These are phyloP conservation scores for Guadua angustifolia DNA, from an alignment of 176 grass and related monocot species.

Conservation along the genomic window DNA sequence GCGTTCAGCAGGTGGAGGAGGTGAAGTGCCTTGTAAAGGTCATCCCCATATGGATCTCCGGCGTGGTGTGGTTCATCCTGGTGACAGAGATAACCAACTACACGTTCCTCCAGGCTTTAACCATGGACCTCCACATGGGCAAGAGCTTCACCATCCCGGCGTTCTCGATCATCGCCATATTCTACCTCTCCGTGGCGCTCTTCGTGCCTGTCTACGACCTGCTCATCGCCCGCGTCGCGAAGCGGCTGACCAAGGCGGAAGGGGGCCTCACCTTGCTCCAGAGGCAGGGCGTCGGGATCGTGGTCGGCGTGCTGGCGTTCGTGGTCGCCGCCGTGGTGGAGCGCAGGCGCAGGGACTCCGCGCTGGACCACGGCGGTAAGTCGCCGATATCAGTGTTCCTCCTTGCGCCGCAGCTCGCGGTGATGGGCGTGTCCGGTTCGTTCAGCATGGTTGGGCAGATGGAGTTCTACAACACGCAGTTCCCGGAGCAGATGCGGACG, in stretches of 20 bases:
- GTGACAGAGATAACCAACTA: slow-evolving; percentile 29
- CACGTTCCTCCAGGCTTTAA: slow-evolving; percentile 16
- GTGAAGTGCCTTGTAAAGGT: slow-evolving; percentile 43
- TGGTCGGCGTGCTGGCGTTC: slow-evolving; percentile 1
- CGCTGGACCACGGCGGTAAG: slow-evolving; percentile 29
- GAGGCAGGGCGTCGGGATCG: slow-evolving; percentile 37
- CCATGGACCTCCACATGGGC: slow-evolving; percentile 59
- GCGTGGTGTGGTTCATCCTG: slow-evolving; percentile 43
- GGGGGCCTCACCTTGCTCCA: slow-evolving; percentile 45
- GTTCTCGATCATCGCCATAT: slow-evolving; percentile 29
- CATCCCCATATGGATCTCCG: slow-evolving; percentile 55
- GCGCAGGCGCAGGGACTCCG: slow-evolving; percentile 20
- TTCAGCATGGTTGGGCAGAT: slow-evolving; percentile 53
- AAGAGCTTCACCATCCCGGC: slow-evolving; percentile 46
- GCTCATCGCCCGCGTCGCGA: slow-evolving; percentile 11
- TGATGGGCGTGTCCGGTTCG: slow-evolving; percentile 46
- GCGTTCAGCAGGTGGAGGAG: slow-evolving; percentile 67
- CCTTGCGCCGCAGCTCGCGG: slow-evolving; percentile 58
- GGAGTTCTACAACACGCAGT: slow-evolving; percentile 71
- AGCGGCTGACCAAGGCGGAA: slow-evolving; percentile 2
- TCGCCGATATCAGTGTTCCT: slow-evolving; percentile 53
- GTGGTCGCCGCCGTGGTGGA: slow-evolving; percentile 36
- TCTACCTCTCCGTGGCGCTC: slow-evolving; percentile 42
- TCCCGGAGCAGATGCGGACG: slow-evolving; percentile 59
- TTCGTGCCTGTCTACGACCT: slow-evolving; percentile 54